A percentile compares a stretch with the other conserved stretches of the same genome.
Evolutionary conservation across 768 basidiomycete species (phyloP).

Genomic region (Russula sp.): DNA sequence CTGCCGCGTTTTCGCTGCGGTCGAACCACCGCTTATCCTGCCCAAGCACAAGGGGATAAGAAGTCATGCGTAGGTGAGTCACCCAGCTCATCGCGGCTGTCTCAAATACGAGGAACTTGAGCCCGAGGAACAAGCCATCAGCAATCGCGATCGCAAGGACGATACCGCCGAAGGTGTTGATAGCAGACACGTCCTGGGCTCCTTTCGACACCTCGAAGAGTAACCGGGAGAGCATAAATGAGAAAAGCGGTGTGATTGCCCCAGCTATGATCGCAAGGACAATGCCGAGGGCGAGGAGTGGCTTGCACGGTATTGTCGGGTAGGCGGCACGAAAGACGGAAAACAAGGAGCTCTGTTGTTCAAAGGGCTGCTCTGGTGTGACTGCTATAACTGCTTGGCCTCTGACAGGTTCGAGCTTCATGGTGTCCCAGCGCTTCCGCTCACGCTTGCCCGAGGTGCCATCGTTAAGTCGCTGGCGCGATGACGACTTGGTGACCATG

Average conservation of each 20-base stretch:
- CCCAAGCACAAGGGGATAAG: slow-evolving; percentile 51
- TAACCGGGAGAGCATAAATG: slow-evolving; percentile 76
- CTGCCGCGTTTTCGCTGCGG: slow-evolving; percentile 47
- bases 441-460: slow-evolving; percentile 24
- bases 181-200: slow-evolving; percentile 50
- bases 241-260: slow-evolving; percentile 86
- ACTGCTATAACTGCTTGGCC: slow-evolving; percentile 24
- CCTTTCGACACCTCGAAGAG: slow-evolving; percentile 69
- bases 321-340: slow-evolving; percentile 47
- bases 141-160: slow-evolving; percentile 64
- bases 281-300: slow-evolving; percentile 61
- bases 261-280: slow-evolving; percentile 65
- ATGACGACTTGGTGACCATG: slow-evolving; percentile 19
- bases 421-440: slow-evolving; percentile 30
- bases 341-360: slow-evolving; percentile 34
- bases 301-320: slow-evolving; percentile 70
- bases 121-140: slow-evolving; percentile 67
- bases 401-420: slow-evolving; percentile 20
- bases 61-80: slow-evolving; percentile 47
- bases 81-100: slow-evolving; percentile 69
- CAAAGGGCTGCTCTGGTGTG: slow-evolving; percentile 16
- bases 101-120: slow-evolving; percentile 81
- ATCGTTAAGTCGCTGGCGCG: slow-evolving; percentile 9
- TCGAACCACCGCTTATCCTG: slow-evolving; percentile 93
- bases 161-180: slow-evolving; percentile 67